Evolutionary conservation across 106 monocot genomes (phyloP), one percentile per base, ranked within the genome.

Genomic region (Gastrodia elata): DNA sequence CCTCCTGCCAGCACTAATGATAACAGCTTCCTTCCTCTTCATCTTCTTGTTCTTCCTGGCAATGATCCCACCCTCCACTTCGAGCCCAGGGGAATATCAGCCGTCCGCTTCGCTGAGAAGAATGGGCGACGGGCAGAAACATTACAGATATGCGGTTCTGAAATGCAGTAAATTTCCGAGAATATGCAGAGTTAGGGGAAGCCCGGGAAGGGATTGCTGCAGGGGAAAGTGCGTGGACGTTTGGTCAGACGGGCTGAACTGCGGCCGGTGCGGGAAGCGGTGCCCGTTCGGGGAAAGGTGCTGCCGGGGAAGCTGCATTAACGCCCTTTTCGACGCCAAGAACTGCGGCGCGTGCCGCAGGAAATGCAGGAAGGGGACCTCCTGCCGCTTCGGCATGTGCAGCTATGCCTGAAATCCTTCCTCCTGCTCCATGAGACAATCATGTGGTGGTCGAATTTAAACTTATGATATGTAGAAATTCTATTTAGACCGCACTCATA

Each of bases 271-370:
- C 22, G 68, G 68, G 6, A 27, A 24, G 15, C 28, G n/a, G 5
- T 68, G 68, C n/a, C 0, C 11, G 18, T 68, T 4, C 7, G 68
- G 68, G 7, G 33, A 68, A n/a, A 68, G 5, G 15, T 68, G 68
- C 68, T 68, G 68, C 68, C 24, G 68, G 0, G 68, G 68, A 2
- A 25, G 22, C 8, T 68, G 68, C 20, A 6, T 36, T 8, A 68
- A 68, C 16, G 34, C 27, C 20, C 7, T 68, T 3, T 8, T 34
- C 4, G 36, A 68, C 33, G 6, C 5, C 16, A 25, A 5, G 0
- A 68, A 68, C 34, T 68, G 68, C 68, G 68, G 68, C 9, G 33
- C 4, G 68, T 68, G 68, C 11, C 11, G 68, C 38, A 68, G 37
- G 9, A 35, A 38, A 14, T 68, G 68, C 38, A 68, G 22, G 27